Percentiles rank a stretch among this genome's conserved stretches.
These are phyloP conservation scores for Calendula officinalis DNA, from an alignment of 129 eudicot species.

Conservation along the genomic window DNA sequence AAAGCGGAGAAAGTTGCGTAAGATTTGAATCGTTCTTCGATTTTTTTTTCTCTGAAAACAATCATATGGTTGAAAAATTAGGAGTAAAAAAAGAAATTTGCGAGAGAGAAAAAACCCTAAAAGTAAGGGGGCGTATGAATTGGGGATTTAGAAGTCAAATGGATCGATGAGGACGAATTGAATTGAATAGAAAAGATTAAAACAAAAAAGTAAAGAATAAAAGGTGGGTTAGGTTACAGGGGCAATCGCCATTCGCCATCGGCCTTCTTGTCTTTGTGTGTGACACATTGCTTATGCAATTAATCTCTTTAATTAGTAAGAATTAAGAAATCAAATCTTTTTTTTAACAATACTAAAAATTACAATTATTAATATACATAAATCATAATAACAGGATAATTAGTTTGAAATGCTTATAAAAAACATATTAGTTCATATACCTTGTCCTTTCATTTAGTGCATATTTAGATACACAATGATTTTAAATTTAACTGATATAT, in stretches of 20 bases:
- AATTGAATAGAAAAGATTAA: not conserved
- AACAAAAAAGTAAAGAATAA: not conserved
- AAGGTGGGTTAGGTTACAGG: slow-evolving; percentile 20
- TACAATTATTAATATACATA: too few species aligned
- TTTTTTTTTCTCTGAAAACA: slow-evolving; percentile 3
- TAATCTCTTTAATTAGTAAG: too few species aligned
- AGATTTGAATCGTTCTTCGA: slow-evolving; percentile 29
- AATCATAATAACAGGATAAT: too few species aligned
- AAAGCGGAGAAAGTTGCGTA: slow-evolving; percentile 8
- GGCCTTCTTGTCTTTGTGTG: slow-evolving; percentile 18
- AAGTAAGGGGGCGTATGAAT: slow-evolving; percentile 4
- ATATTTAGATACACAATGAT: too few species aligned
- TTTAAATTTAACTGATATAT: too few species aligned
- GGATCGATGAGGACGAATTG: not conserved
- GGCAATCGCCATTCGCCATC: slow-evolving; percentile 4
- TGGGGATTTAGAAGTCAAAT: slow-evolving; percentile 22
- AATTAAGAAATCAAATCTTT: too few species aligned
- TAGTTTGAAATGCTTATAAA: too few species aligned
- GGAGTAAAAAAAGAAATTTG: slow-evolving; percentile 13
- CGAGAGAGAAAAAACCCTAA: not conserved
- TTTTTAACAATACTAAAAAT: too few species aligned
- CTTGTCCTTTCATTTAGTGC: too few species aligned
- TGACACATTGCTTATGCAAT: not conserved
- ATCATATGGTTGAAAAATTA: slow-evolving; percentile 23
- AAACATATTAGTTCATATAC: too few species aligned